Evolutionary conservation across 2,329 filamentous ascomycete species (phyloP), one percentile per base, ranked within the genome.

Genomic region (Calonectria leucothoes): DNA sequence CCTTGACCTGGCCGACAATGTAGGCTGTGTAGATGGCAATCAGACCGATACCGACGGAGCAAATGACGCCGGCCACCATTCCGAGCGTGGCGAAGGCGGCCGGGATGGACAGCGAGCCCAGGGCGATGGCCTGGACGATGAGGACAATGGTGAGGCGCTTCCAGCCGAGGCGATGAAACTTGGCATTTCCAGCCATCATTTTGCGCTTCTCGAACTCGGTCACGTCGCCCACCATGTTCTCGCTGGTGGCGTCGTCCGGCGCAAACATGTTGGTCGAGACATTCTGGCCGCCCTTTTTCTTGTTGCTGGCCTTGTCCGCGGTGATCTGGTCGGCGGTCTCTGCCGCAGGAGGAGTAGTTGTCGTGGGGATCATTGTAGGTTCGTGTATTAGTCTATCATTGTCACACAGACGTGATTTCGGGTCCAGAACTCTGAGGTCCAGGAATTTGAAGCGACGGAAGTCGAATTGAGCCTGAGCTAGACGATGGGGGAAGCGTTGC

Each of bases 1-100:
- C 74, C 81, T 86, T 86, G 72, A 84, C 81, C 78, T 85, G 82
- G 59, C 84, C 84, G 74, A 86, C 81, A 48, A 86, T 80, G 75
- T 84, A 82, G 66, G 81, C 82, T 57, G 83, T 82, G 80, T 86
- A 86, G 73, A 85, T 83, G 75, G 84, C 84, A 48, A 85, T 69
- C 12, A 85, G 52, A 12, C 84, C 84, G 35, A 85, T 77, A 14
- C 76, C 74, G 37, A 85, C 72, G 31, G 80, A 80, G 64, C 81
- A 74, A 52, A 85, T 82, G 70, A 85, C 82, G 45, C 84, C 84
- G 8, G 82, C 78, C 2, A 85, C 74, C 74, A 77, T 76, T 15
- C 76, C 76, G 20, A 77, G 72, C 12, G 74, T 71, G 15, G 76
- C 76, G 27, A 77, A 76, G 33, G 74, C 74, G 33, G 70, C 72